Evolutionary conservation across 768 basidiomycete genomes (phyloP).

Genomic region (Lyophyllum atratum): DNA sequence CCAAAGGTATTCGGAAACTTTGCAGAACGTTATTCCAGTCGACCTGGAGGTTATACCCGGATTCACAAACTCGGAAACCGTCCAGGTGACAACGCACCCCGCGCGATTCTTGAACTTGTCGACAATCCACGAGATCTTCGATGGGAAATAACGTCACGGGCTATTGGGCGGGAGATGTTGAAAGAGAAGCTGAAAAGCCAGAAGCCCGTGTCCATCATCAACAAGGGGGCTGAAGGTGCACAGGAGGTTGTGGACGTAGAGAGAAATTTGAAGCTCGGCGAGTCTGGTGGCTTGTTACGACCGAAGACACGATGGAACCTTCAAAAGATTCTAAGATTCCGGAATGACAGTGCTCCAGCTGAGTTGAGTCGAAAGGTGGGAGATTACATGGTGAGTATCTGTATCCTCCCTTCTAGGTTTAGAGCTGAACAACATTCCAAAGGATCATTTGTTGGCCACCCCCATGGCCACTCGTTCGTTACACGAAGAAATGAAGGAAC

Average conservation of each 20-base stretch:
- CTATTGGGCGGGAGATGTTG: conserved; percentile 83
- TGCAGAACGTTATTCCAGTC: conserved; percentile 73
- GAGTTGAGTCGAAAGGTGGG: conserved; percentile 58
- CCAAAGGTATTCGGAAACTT: conserved; percentile 86
- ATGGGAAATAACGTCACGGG: conserved; percentile 85
- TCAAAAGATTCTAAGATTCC: conserved; percentile 69
- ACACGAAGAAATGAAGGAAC: conserved; percentile 45
- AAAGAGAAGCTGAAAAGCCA: conserved; percentile 51
- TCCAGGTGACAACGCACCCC: conserved; percentile 89
- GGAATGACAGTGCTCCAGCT: conserved; percentile 43
- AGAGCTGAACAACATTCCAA: conserved; percentile 10
- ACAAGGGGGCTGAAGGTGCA: conserved; percentile 48
- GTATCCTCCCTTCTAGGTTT: not conserved
- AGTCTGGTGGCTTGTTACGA: conserved; percentile 49
- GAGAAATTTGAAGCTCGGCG: conserved; percentile 35
- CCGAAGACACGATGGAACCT: conserved; percentile 74
- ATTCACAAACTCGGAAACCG: conserved; percentile 91
- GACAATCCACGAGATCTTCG: conserved; percentile 90
- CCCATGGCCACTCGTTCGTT: conserved; percentile 54
- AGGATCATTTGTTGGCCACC: conserved; percentile 72
- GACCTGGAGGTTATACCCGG: conserved; percentile 94
- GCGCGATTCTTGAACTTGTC: conserved; percentile 92
- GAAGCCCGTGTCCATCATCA: conserved; percentile 48
- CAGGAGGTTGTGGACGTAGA: conserved; percentile 52
- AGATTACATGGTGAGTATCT: conserved; percentile 66